phyloP scores from a whole-genome alignment of 768 basidiomycete genomes.

The Mycena haematopus region DNA sequence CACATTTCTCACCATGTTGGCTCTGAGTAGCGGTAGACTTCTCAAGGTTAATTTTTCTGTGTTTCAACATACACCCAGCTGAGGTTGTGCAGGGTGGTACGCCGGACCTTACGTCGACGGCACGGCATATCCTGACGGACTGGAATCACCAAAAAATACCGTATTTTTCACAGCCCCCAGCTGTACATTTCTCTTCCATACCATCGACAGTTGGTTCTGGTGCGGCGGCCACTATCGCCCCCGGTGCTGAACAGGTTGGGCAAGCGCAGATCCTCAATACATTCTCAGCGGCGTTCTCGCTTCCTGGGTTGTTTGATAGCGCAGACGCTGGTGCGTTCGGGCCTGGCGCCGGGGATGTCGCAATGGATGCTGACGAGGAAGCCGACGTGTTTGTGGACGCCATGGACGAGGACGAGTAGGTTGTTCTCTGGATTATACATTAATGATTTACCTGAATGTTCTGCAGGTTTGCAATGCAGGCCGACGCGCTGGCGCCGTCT shows the following conservation, averaged over 20 bases:
- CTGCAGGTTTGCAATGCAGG: slow-evolving; percentile 26
- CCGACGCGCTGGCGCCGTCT: slow-evolving; percentile 4
- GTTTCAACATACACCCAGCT: background rate
- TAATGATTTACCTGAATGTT: background rate
- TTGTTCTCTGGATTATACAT: slow-evolving; percentile 1
- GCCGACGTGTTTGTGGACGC: slow-evolving; percentile 36
- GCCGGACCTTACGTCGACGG: slow-evolving; percentile 84
- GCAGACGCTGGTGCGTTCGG: slow-evolving; percentile 85
- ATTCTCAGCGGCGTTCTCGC: slow-evolving; percentile 80
- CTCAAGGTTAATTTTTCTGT: slow-evolving; percentile 63
- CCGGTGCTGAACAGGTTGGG: slow-evolving; percentile 81
- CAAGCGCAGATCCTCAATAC: slow-evolving; percentile 77
- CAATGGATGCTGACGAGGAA: slow-evolving; percentile 50
- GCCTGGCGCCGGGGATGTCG: slow-evolving; percentile 47
- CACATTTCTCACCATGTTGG: slow-evolving; percentile 91
- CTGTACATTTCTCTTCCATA: slow-evolving; percentile 77
- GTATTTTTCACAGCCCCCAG: slow-evolving; percentile 83
- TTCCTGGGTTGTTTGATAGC: slow-evolving; percentile 79
- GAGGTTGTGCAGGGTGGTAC: slow-evolving; percentile 69
- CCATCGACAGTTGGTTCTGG: slow-evolving; percentile 50
- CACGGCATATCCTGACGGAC: slow-evolving; percentile 82
- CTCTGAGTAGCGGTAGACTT: slow-evolving; percentile 81
- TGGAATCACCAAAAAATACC: slow-evolving; percentile 98
- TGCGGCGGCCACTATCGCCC: slow-evolving; percentile 50
- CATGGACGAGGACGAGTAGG: slow-evolving; percentile 51